A percentile compares a stretch with the other conserved stretches of the same genome.
Evolutionary conservation across 768 basidiomycete genomes (phyloP).

Genomic region (Rhizopogon vinicolor): DNA sequence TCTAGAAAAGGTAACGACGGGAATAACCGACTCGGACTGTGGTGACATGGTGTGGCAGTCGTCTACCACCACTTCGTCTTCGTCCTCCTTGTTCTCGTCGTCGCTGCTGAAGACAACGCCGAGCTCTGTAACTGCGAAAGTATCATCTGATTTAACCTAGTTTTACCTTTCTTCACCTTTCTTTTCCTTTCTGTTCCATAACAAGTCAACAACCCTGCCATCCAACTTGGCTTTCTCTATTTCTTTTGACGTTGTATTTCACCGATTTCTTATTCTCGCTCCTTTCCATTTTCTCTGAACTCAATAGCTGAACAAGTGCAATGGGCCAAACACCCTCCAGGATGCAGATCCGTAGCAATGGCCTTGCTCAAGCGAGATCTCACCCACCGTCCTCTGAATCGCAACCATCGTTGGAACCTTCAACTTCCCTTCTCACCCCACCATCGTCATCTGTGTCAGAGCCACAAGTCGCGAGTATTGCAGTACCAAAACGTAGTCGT

Average conservation of each 20-base stretch:
- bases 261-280: neutral
- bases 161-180: neutral
- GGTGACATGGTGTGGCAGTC: neutral
- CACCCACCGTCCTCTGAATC: slow-evolving; percentile 5
- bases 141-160: neutral
- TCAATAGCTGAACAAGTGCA: neutral
- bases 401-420: slow-evolving; percentile 3
- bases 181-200: slow-evolving; percentile 1
- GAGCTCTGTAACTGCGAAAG: neutral
- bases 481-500: slow-evolving; percentile 5
- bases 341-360: slow-evolving; percentile 6
- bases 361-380: slow-evolving; percentile 5
- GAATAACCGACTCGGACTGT: neutral
- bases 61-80: slow-evolving; percentile 1
- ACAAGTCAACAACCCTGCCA: neutral
- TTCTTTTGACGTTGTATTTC: neutral
- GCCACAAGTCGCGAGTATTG: neutral
- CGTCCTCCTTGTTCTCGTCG: neutral
- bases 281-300: neutral
- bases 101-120: neutral
- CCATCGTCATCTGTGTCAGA: neutral
- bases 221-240: slow-evolving; percentile 4
- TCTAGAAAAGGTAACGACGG: neutral
- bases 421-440: neutral
- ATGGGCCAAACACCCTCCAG: slow-evolving; percentile 31